phyloP scores from a whole-genome alignment of 192 early-diverging fungal species.

The Rhizophagus prolifer region DNA sequence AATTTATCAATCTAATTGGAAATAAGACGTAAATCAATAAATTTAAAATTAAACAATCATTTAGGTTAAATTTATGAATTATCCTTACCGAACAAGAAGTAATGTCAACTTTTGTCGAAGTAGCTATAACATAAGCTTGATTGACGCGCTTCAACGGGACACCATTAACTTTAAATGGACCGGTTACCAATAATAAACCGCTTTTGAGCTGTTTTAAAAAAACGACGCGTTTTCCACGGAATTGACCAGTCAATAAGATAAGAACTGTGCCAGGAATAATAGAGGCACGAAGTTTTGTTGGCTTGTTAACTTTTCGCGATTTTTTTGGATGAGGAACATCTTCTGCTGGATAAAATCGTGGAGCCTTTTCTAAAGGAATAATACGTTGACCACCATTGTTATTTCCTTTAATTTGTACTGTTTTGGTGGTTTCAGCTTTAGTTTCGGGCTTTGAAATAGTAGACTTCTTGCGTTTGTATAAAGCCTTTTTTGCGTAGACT shows the following conservation, averaged over 20 bases:
- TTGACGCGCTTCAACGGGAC: slow-evolving; percentile 97
- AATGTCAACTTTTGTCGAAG: slow-evolving; percentile 97
- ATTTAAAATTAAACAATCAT: background rate
- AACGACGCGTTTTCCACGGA: slow-evolving; percentile 98
- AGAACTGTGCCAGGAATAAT: slow-evolving; percentile 98
- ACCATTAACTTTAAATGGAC: slow-evolving; percentile 98
- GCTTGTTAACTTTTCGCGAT: slow-evolving; percentile 73
- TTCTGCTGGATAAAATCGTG: slow-evolving; percentile 83
- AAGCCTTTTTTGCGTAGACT: slow-evolving; percentile 82
- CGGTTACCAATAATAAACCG: slow-evolving; percentile 95
- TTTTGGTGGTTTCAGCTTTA: slow-evolving; percentile 59
- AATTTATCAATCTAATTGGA: slow-evolving; percentile 52
- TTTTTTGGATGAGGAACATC: slow-evolving; percentile 78
- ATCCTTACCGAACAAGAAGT: slow-evolving; percentile 61
- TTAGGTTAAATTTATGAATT: slow-evolving; percentile 1
- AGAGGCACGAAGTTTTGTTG: slow-evolving; percentile 76
- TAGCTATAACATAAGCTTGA: slow-evolving; percentile 99
- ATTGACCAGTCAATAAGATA: slow-evolving; percentile 92
- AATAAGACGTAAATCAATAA: background rate
- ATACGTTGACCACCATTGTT: slow-evolving; percentile 78
- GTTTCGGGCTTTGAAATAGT: slow-evolving; percentile 49
- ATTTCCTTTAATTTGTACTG: slow-evolving; percentile 70
- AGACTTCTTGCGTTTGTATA: slow-evolving; percentile 86
- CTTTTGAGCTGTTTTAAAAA: slow-evolving; percentile 95
- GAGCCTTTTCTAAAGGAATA: slow-evolving; percentile 69